Percentiles rank a stretch among this genome's conserved stretches.
These are phyloP conservation scores for Paracamarosporium sp. DNA, from an alignment of 2,329 filamentous ascomycete species.

Conservation along the genomic window DNA sequence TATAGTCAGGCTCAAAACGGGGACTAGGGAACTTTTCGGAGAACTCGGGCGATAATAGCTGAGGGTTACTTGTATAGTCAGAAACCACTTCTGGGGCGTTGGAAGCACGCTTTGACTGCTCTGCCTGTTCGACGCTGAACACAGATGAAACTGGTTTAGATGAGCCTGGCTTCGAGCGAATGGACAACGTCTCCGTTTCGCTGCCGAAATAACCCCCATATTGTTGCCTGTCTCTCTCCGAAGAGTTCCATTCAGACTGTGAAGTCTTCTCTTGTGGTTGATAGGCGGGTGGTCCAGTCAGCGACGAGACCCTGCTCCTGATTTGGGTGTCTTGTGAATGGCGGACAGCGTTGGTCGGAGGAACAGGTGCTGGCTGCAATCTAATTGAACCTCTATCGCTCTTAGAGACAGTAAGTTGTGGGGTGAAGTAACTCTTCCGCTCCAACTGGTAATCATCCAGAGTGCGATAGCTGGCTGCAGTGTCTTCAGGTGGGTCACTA, in stretches of 20 bases:
- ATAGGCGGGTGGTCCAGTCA: background rate
- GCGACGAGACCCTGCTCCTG: background rate
- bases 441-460: background rate
- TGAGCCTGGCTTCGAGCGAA: background rate
- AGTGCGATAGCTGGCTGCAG: background rate
- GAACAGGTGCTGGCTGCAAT: background rate
- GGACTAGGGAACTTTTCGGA: background rate
- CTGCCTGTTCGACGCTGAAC: background rate
- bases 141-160: background rate
- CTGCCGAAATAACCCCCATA: background rate
- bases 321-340: background rate
- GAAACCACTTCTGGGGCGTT: background rate
- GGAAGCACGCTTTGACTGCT: background rate
- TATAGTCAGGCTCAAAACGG: background rate
- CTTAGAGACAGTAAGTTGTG: background rate
- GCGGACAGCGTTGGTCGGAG: background rate
- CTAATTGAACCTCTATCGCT: background rate
- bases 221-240: background rate
- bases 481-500: background rate
- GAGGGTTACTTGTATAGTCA: background rate
- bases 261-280: background rate
- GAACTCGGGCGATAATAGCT: background rate
- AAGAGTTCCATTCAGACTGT: background rate
- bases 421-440: background rate
- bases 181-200: background rate